Base-by-base conservation (phyloP, 2,329 filamentous ascomycete species). In the Epichloe hybrida region DNA sequence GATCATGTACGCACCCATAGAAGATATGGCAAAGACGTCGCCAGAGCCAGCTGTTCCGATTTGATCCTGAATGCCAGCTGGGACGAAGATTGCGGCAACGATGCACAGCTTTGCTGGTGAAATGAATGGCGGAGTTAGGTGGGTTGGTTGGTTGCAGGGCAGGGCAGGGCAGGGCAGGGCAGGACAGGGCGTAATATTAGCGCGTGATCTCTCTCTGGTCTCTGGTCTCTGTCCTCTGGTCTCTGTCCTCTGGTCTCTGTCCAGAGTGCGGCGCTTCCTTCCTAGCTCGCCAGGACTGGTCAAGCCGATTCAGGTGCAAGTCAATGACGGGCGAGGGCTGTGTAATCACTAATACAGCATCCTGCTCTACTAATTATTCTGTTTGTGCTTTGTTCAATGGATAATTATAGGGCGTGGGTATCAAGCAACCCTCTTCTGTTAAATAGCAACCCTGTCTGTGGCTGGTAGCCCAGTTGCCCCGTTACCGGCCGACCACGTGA, bases 51-150 rank as follows among this genome's bases (percentile, higher is more conserved):
- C 35, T 31, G 36, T 27, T 39, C 15, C 44, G 34, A 12, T 34
- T 17, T 27, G 15, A 23, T 17, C 34, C 20, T 38, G 17, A 48
- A 38, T 12, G n/a, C 9, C 21, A 15, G 36, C 38, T 12, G 11
- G n/a, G 34, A 15, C 41, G 38, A 20, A 47, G 36, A 38, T 42
- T 38, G 42, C 45, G 15, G 21, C 20, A 39, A 44, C 34, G 21
- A 42, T 36, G 43, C 17, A 23, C 17, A 44, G 39, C 48, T 50
- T 35, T 51, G 23, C 23, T 27, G 49, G 52, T 42, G 49, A 51
- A 51, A 53, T 42, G 45, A 53, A 42, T 43, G 51, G 48, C 52
- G 52, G 52, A 53, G 52, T 11, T 11, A 47, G 46, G 52, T 51
- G 48, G 48, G 35, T 45, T 41, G 34, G 35, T 37, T 40, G 35